Conservation (phyloP, 2,329 filamentous ascomycete genomes). For the Trichophyton mentagrophytes region DNA sequence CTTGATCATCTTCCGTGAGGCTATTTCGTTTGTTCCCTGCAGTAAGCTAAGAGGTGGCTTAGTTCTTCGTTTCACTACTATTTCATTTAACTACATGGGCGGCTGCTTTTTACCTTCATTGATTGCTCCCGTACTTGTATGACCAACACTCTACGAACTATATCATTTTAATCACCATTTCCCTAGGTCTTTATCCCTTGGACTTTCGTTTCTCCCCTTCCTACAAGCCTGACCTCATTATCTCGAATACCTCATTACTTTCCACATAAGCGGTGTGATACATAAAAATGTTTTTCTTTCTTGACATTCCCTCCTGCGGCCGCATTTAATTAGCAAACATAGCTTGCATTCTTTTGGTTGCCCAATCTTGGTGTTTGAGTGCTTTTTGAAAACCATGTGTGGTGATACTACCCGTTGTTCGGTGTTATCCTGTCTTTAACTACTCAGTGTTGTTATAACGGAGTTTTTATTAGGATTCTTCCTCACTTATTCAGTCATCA, state of each 20-base stretch:
- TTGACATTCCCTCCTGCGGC: background rate
- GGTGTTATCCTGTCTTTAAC: background rate
- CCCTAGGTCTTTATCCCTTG: background rate
- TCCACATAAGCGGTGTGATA: background rate
- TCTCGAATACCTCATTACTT: background rate
- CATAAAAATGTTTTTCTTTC: background rate
- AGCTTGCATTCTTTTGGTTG: background rate
- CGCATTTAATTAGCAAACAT: background rate
- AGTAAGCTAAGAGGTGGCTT: constrained; percentile 3
- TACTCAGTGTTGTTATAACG: background rate
- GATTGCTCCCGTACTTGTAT: constrained; percentile 3
- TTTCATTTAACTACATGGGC: constrained; percentile 1
- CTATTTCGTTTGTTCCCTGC: background rate
- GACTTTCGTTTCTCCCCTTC: background rate
- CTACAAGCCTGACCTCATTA: background rate
- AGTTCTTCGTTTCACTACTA: background rate
- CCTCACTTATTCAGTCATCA: background rate
- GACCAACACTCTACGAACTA: constrained; percentile 2
- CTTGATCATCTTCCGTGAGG: background rate
- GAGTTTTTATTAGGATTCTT: background rate
- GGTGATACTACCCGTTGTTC: background rate
- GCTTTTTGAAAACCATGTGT: background rate
- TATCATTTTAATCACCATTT: constrained; percentile 1
- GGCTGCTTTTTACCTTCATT: background rate
- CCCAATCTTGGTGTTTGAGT: background rate